Evolutionary conservation across 2,329 filamentous ascomycete species (phyloP).

Genomic region (Volutella citrinella): DNA sequence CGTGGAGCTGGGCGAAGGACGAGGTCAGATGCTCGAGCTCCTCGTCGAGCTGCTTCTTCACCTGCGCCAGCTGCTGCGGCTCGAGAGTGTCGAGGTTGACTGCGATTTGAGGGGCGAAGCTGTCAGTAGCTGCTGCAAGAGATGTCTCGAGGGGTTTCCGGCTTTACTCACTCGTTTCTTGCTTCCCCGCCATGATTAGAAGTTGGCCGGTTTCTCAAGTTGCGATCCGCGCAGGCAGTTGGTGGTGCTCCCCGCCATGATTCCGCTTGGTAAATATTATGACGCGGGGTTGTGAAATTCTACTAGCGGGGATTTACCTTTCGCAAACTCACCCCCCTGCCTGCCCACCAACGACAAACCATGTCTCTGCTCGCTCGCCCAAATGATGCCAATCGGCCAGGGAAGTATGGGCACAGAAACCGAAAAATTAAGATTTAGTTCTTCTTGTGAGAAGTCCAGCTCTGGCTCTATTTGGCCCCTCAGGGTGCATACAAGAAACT

Average conservation of each 20-base stretch:
- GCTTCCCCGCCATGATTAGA: constrained; percentile 32
- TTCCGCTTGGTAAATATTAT: constrained; percentile 28
- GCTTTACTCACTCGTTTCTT: constrained; percentile 32
- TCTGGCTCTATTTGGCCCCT: too few relatives aligned
- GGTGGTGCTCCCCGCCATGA: constrained; percentile 23
- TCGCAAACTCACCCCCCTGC: neutral
- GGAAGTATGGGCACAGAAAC: too few relatives aligned
- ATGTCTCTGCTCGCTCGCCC: neutral
- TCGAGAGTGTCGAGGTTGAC: constrained; percentile 72
- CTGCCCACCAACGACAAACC: neutral
- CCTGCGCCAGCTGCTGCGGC: constrained; percentile 78
- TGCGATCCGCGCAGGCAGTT: too few relatives aligned
- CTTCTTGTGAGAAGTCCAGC: too few relatives aligned
- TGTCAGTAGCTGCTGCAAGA: too few relatives aligned
- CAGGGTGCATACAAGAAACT: too few relatives aligned
- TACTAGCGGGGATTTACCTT: constrained; percentile 26
- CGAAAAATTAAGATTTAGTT: too few relatives aligned
- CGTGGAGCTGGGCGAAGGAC: constrained; percentile 86
- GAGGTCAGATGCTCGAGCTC: constrained; percentile 91
- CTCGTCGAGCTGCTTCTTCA: constrained; percentile 95
- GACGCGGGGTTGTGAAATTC: constrained; percentile 29
- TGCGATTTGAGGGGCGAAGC: too few relatives aligned
- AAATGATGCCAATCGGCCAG: too few relatives aligned
- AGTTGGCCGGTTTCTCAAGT: constrained; percentile 6
- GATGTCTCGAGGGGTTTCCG: too few relatives aligned